Evolutionary conservation across 1,139 yeast species (phyloP), one percentile per base, ranked within the genome.

Genomic region (Protomyces gravidus): DNA sequence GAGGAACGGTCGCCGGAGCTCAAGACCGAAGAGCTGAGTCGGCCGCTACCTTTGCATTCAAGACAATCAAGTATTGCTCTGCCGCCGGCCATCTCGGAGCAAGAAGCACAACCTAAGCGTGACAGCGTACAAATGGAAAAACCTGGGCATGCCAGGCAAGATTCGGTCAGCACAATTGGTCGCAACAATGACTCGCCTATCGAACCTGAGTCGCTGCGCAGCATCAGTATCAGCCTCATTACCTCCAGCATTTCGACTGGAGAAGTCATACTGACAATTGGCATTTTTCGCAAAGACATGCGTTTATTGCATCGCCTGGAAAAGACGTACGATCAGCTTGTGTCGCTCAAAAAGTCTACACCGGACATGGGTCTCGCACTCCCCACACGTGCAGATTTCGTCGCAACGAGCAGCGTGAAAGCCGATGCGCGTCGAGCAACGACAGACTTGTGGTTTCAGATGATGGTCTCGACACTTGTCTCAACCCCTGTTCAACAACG

Each of bases 401-500:
- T 26, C 6, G 39, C 55, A 3, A 17, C 33, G 27, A 27, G 30
- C 15, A 33, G 45, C 5, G 39, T 55, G 32, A 47, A 23, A 23
- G 28, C 46, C n/a, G 40, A 25, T 15, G 45, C 55, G 11, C 28
- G 55, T 15, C 42, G 45, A 23, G 49, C 89, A 0, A 77, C 75
- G 21, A 73, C 75, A 65, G 57, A 52, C 15, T 13, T 30, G 21
- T 52, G 57, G 57, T 52, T 52, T 26, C 30, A 30, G 45, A 33
- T 40, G 19, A 28, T 45, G 45, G 23, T 50, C 13, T 21, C 42
- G 42, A 39, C 30, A 13, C 26, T 50, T 23, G 28, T 50, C 25
- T 81, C 80, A 0, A 76, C 82, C 26, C 75, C 76, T 59, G 72
- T 26, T 15, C 15, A 27, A 9, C 28, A 45, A 45, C 42, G 42